phyloP scores from a whole-genome alignment of 1,139 yeast genomes.

The Candida sp. region DNA sequence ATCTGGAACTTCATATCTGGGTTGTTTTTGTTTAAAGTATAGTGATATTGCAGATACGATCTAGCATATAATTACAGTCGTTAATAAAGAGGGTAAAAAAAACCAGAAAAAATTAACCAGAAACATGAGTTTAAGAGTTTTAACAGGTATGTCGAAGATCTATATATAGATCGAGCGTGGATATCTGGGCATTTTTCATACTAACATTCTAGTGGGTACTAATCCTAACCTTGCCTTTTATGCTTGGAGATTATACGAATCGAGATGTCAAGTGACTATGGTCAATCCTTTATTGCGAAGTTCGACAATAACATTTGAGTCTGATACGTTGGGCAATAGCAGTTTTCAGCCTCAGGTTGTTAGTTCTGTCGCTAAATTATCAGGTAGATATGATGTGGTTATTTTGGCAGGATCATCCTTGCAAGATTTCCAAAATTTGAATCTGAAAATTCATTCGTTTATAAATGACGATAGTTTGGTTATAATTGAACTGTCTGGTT shows the following conservation, averaged over 20 bases:
- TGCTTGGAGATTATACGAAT: slow-evolving; percentile 44
- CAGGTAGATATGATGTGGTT: slow-evolving; percentile 30
- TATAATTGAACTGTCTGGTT: slow-evolving; percentile 67
- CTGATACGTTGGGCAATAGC: slow-evolving; percentile 16
- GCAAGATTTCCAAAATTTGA: slow-evolving; percentile 37
- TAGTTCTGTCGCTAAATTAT: slow-evolving; percentile 14
- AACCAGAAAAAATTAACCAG: neutral
- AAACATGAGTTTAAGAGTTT: slow-evolving; percentile 11
- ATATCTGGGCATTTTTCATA: slow-evolving; percentile 4
- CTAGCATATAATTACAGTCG: neutral
- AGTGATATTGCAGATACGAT: neutral
- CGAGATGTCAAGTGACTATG: slow-evolving; percentile 32
- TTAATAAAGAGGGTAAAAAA: no score
- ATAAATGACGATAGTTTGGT: slow-evolving; percentile 41
- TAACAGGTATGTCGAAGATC: slow-evolving; percentile 21
- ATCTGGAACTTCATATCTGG: neutral
- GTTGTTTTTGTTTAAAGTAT: neutral
- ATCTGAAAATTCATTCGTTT: slow-evolving; percentile 23
- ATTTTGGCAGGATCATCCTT: slow-evolving; percentile 34
- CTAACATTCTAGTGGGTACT: slow-evolving; percentile 34
- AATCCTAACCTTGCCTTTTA: slow-evolving; percentile 50
- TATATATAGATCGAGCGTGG: no score
- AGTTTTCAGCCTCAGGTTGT: slow-evolving; percentile 19
- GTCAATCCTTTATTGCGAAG: slow-evolving; percentile 20
- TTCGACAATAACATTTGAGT: slow-evolving; percentile 14